A percentile compares a stretch with the other conserved stretches of the same genome.
Evolutionary conservation across 2,329 filamentous ascomycete genomes (phyloP).

Genomic region (Podosphaera xanthii): DNA sequence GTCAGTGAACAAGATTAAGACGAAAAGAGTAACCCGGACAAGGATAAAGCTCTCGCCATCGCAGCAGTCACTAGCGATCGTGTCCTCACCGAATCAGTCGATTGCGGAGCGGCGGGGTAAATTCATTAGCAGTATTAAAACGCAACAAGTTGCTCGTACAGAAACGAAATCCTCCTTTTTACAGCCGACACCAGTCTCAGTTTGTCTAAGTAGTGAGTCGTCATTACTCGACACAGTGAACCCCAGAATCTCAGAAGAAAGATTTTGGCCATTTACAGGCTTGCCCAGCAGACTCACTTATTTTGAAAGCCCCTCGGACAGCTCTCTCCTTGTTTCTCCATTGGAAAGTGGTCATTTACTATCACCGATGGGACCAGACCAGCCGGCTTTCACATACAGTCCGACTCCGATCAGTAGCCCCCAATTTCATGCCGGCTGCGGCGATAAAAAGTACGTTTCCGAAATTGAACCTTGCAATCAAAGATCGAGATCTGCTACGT

Average conservation of each 20-base stretch:
- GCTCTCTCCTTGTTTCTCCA: background rate
- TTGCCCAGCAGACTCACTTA: background rate
- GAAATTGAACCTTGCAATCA: background rate
- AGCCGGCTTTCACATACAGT: background rate
- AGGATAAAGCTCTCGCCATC: too few species aligned
- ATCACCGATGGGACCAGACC: background rate
- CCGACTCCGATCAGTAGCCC: background rate
- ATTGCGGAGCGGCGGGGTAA: background rate
- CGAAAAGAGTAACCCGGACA: too few species aligned
- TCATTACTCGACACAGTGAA: background rate
- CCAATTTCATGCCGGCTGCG: background rate
- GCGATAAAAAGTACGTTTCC: background rate
- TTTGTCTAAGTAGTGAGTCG: background rate
- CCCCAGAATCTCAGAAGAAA: background rate
- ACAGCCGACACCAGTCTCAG: background rate
- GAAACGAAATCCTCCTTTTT: too few species aligned
- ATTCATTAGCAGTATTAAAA: background rate
- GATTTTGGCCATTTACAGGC: background rate
- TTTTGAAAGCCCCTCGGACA: background rate
- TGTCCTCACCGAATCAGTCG: background rate
- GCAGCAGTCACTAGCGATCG: too few species aligned
- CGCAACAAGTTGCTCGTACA: background rate
- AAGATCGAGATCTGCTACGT: constrained; percentile 18
- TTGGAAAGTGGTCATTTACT: background rate
- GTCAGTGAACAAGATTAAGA: too few species aligned